phyloP scores from a whole-genome alignment of 1,139 yeast species.

The Barnettozyma hawaiiensis region DNA sequence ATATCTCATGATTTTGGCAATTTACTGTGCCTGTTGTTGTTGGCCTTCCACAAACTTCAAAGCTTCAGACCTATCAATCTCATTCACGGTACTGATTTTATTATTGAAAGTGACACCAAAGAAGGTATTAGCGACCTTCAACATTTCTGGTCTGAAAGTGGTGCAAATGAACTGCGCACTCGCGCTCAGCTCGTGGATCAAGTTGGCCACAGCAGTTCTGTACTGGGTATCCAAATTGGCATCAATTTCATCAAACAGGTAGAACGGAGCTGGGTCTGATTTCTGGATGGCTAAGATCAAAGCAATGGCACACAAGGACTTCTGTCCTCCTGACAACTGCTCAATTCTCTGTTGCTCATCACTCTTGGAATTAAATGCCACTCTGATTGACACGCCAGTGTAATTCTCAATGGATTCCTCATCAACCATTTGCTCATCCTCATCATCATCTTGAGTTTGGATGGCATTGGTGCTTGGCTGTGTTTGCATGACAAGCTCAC shows the following conservation, averaged over 20 bases:
- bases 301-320: constrained; percentile 90
- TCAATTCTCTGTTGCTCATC: constrained; percentile 88
- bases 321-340: constrained; percentile 95
- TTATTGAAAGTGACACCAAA: constrained; percentile 84
- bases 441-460: constrained; percentile 22
- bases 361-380: constrained; percentile 80
- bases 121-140: constrained; percentile 79
- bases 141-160: constrained; percentile 90
- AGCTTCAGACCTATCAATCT: constrained; percentile 70
- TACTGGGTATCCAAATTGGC: constrained; percentile 93
- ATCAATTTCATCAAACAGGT: constrained; percentile 92
- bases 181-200: constrained; percentile 59
- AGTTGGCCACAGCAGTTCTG: constrained; percentile 78
- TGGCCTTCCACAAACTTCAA: constrained; percentile 74
- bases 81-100: constrained; percentile 74
- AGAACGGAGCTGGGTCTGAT: constrained; percentile 97
- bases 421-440: constrained; percentile 23
- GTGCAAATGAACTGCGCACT: constrained; percentile 92
- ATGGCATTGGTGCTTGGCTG: constrained; percentile 32
- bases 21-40: constrained; percentile 16
- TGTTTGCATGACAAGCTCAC: constrained; percentile 62
- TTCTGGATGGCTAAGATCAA: constrained; percentile 88
- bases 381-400: constrained; percentile 80
- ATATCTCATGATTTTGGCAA: no score
- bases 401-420: constrained; percentile 49